Percentiles rank a stretch among this genome's conserved stretches.
Evolutionary conservation across 176 grass and related monocot species (phyloP).

Genomic region (Oropetium thomaeum): DNA sequence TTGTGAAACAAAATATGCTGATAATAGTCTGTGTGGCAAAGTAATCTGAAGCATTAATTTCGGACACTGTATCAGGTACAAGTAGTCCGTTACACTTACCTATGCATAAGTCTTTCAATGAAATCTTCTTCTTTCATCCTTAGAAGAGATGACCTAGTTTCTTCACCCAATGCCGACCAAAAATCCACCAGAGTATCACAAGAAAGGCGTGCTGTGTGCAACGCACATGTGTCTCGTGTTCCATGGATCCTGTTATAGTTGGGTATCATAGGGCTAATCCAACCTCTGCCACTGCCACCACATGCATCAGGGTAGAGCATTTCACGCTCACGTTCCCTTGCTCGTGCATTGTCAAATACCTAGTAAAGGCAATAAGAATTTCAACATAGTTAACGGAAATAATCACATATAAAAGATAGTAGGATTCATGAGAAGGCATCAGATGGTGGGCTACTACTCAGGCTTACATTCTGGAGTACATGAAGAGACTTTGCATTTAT

Average conservation of each 20-base stretch:
- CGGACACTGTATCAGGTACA: background rate
- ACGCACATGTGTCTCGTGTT: constrained; percentile 76
- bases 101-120: constrained; percentile 81
- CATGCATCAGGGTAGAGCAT: constrained; percentile 93
- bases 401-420: background rate
- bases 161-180: constrained; percentile 69
- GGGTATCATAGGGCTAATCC: constrained; percentile 74
- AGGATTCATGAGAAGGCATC: background rate
- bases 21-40: background rate
- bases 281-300: constrained; percentile 75
- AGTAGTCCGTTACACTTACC: constrained; percentile 30
- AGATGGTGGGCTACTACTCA: background rate
- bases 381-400: background rate
- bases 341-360: constrained; percentile 90
- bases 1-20: background rate
- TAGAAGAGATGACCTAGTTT: constrained; percentile 70
- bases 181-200: constrained; percentile 85
- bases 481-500: constrained; percentile 65
- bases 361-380: constrained; percentile 37
- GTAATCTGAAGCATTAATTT: background rate
- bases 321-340: constrained; percentile 73
- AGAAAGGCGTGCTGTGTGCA: constrained; percentile 80
- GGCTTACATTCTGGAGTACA: constrained; percentile 70
- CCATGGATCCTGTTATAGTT: constrained; percentile 76
- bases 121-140: constrained; percentile 93